Evolutionary conservation across 768 basidiomycete species (phyloP), one percentile per base, ranked within the genome.

Genomic region (Favolaschia claudopus): DNA sequence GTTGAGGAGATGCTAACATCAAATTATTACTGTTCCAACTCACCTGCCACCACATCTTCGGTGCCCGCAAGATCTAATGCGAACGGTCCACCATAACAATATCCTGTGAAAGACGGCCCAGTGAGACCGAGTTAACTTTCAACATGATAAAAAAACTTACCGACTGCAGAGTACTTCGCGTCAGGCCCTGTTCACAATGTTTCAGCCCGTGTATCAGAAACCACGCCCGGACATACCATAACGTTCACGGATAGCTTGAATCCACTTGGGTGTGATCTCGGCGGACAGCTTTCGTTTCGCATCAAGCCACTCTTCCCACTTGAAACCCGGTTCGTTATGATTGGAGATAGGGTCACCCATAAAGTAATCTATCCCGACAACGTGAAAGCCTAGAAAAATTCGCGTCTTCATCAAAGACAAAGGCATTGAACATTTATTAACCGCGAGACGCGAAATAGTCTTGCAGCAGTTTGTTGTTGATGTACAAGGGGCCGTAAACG

Each of bases 11-110:
- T 7, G 22, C 8, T n/a, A 15, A 27, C 28, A 52, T 19, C 7
- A 0, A 4, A 27, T n/a, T n/a, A n/a, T n/a, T n/a, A n/a, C n/a
- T n/a, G n/a, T n/a, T n/a, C n/a, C n/a, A 14, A 25, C 74, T 20
- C 67, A 85, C 85, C 79, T 17, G 85, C 83, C 1, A 75, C 72
- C n/a, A 85, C 66, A 32, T 78, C 74, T 40, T 83, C 79, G 0
- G 74, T 81, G 7, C 77, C 74, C 1, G 79, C 77, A 4, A 81
- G 73, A 6, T 83, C 75, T 48, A 86, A 75, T 8, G 77, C 77
- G 51, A 76, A 85, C 0, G 84, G 84, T 0, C 76, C 86, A 7
- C 85, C 85, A 57, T 86, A 86, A 64, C 84, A 88, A 58, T 85
- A 85, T 12, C 85, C 84, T 86, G 27, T 43, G 47, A 63, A 7